Conservation (phyloP, 73 alveolate genomes). For the Symbiodinium natans region DNA sequence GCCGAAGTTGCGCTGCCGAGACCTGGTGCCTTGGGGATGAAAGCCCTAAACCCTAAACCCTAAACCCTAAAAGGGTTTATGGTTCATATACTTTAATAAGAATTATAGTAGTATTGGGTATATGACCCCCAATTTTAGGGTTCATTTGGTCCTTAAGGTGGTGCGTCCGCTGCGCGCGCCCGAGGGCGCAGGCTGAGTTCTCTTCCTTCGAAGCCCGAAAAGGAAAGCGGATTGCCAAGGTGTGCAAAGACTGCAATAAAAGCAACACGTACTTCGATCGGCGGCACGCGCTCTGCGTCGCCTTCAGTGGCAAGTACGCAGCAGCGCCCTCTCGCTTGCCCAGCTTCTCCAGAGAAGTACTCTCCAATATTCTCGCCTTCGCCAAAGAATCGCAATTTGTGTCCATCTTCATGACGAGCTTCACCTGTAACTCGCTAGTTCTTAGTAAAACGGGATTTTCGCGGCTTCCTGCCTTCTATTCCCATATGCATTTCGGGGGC, state of each 20-base stretch:
- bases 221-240: slow-evolving; percentile 56
- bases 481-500: too few relatives aligned
- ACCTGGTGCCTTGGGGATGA: too few relatives aligned
- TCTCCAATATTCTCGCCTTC: slow-evolving; percentile 11
- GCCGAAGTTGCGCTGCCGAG: slow-evolving; percentile 44
- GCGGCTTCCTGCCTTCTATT: too few relatives aligned
- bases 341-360: slow-evolving; percentile 22
- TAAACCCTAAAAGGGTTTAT: too few relatives aligned
- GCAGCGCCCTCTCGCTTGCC: slow-evolving; percentile 83
- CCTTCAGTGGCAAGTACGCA: slow-evolving; percentile 62
- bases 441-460: too few relatives aligned
- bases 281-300: slow-evolving; percentile 60
- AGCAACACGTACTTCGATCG: slow-evolving; percentile 81
- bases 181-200: slow-evolving; percentile 23
- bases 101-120: too few relatives aligned
- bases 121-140: too few relatives aligned
- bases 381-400: slow-evolving; percentile 62
- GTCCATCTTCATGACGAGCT: slow-evolving; percentile 40
- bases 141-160: too few relatives aligned
- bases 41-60: too few relatives aligned
- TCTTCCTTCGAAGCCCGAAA: slow-evolving; percentile 74
- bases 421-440: slow-evolving; percentile 36
- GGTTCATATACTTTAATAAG: too few relatives aligned
- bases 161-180: slow-evolving; percentile 72
- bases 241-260: slow-evolving; percentile 53